phyloP scores from a whole-genome alignment of 495 filamentous ascomycete genomes.

The Aspergillus incahuasiensis region DNA sequence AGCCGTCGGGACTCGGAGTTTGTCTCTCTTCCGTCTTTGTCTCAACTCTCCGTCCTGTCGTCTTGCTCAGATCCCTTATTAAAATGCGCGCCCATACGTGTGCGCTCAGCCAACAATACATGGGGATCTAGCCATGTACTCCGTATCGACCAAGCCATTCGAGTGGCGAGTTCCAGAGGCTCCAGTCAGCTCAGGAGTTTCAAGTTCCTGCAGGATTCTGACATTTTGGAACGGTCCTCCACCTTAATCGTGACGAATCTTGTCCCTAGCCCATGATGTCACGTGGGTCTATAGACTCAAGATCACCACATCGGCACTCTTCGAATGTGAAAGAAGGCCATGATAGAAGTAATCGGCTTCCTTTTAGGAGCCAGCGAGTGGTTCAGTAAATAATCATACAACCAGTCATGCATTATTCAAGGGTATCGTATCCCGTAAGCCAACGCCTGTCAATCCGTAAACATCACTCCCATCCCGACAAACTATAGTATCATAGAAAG shows the following conservation, averaged over 20 bases:
- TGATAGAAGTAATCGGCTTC: not conserved
- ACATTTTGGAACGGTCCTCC: not conserved
- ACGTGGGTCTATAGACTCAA: slow-evolving; percentile 20
- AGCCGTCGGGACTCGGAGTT: not conserved
- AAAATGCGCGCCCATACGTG: not conserved
- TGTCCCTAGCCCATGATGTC: slow-evolving; percentile 20
- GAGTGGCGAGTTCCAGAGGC: not conserved
- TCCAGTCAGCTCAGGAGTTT: not conserved
- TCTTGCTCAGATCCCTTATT: not conserved
- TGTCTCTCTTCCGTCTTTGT: not conserved
- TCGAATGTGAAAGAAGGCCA: not conserved
- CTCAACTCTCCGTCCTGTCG: too few relatives aligned
- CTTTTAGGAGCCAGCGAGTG: not conserved
- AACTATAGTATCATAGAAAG: not conserved
- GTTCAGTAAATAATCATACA: not conserved
- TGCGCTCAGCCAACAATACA: not conserved
- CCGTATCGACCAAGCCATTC: not conserved
- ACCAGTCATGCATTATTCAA: slow-evolving; percentile 1
- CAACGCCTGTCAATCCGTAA: slow-evolving; percentile 14
- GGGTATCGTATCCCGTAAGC: slow-evolving; percentile 6
- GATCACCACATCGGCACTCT: not conserved
- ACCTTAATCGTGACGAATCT: not conserved
- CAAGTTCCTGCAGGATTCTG: not conserved
- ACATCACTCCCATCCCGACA: not conserved
- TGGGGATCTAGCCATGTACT: not conserved